Evolutionary conservation across 164 flowering plant genomes (phyloP).

Genomic region (Vitis vinifera): ASM3070453v1 NC_081822.1:5122501-5123000

Average conservation of each 20-base stretch:
- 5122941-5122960: slow-evolving; percentile 45
- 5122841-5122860: slow-evolving; percentile 36
- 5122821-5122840: slow-evolving; percentile 25
- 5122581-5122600: no score
- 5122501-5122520: no score
- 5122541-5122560: no score
- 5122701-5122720: background rate
- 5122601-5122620: no score
- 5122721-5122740: background rate
- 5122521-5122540: no score
- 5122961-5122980: slow-evolving; percentile 27
- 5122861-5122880: slow-evolving; percentile 36
- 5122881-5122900: slow-evolving; percentile 42
- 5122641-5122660: no score
- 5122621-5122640: background rate
- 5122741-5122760: background rate
- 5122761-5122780: background rate
- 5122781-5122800: slow-evolving; percentile 11
- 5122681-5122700: no score
- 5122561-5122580: no score
- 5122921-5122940: slow-evolving; percentile 50
- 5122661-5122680: no score
- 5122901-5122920: slow-evolving; percentile 44
- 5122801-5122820: slow-evolving; percentile 18
- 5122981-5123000: slow-evolving; percentile 11